These are phyloP conservation scores for Rhamnella rubrinervis DNA, from an alignment of 331 rosid genomes.

Conservation along the genomic window DNA sequence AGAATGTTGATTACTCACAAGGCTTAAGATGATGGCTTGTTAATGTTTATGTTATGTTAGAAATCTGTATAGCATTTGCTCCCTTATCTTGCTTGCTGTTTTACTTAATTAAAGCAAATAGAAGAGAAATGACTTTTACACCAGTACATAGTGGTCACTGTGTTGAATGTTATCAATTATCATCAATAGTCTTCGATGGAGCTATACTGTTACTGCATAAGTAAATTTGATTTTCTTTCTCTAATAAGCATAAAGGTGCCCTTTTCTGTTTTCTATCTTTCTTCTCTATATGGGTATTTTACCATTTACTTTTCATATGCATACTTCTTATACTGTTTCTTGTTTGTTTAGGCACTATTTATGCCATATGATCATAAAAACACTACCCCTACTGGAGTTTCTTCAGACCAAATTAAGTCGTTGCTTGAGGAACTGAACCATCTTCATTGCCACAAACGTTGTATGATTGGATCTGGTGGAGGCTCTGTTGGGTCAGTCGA, in stretches of 20 bases:
- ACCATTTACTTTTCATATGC: not conserved
- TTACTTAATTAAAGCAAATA: too few relatives aligned
- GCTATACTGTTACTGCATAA: too few relatives aligned
- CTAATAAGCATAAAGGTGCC: not conserved
- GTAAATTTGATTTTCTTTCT: too few relatives aligned
- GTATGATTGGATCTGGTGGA: conserved; percentile 94
- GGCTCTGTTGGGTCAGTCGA: conserved; percentile 91
- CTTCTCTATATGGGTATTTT: not conserved
- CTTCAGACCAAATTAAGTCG: conserved; percentile 61
- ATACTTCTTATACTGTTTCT: not conserved
- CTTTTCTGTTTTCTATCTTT: not conserved
- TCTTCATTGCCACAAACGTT: conserved; percentile 72
- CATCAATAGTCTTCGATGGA: too few relatives aligned
- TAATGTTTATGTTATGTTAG: too few relatives aligned
- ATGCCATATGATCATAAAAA: conserved; percentile 99
- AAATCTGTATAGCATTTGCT: not conserved
- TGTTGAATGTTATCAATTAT: too few relatives aligned
- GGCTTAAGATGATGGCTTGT: too few relatives aligned
- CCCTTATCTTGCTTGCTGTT: not conserved
- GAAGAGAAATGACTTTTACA: too few relatives aligned
- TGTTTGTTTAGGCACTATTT: conserved; percentile 74
- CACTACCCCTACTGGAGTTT: conserved; percentile 71
- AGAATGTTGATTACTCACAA: too few relatives aligned
- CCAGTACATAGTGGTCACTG: too few relatives aligned
- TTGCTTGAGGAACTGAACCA: conserved; percentile 80